Base-by-base conservation (phyloP, 75 land plant genomes). In the Larix kaempferi region DNA sequence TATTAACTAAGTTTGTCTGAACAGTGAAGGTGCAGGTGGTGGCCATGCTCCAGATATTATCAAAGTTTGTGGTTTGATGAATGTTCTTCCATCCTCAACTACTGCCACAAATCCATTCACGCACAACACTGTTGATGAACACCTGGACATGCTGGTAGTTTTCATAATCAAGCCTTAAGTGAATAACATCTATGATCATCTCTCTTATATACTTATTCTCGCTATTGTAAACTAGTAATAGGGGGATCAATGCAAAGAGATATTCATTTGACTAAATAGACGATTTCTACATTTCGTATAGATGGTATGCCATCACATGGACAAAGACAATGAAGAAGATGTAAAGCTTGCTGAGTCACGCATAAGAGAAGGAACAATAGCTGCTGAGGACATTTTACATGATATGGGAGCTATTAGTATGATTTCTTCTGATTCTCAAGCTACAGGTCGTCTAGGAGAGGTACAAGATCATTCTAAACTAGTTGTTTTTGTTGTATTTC, bases 41-140 rank as follows among this genome's bases (percentile, higher is more conserved):
- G 99, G 99, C 64, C 99, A 97, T 91, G 99, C 99, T 75, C 99
- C 99, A 57, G 99, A 97, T 78, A 97, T 97, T 61, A 92, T 97
- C 71, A 88, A 81, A 87, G 99, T 97, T 29, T 97, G 99, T 88
- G 95, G 99, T 71, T 88, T 92, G 65, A 88, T 89, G 82, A 95
- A 97, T 89, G 94, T 97, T 37, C 74, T 97, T 74, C 99, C 99
- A 39, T 97, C 99, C 57, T 97, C 99, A 22, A 97, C 99, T 63
- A 97, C 92, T 79, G 94, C 99, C 41, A 95, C 99, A 69, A 87
- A 95, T 44, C 99, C 99, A 37, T 95, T 80, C 78, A 95, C 99
- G 35, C 57, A 73, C 65, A 97, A 97, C 76, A 97, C 99, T 60
- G 81, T 97, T 56, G 99, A 94, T 86, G 99, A 97, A 77, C 99